A percentile compares a stretch with the other conserved stretches of the same genome.
Conservation (phyloP, 2,329 filamentous ascomycete species). For the Colletotrichum lindemuthianum region DNA sequence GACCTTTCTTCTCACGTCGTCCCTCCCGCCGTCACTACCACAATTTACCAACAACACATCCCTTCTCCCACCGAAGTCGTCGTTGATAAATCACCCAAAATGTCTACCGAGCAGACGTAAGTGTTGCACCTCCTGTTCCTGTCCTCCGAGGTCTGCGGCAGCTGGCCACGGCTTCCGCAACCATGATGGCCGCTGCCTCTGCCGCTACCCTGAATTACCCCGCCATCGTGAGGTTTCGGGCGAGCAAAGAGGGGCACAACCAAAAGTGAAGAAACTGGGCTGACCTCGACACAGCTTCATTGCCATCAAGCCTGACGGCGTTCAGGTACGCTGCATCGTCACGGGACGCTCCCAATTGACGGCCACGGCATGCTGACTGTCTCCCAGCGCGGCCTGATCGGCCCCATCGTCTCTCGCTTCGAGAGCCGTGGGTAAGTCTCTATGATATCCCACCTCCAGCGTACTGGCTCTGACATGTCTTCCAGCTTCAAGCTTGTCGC, state of each 20-base stretch:
- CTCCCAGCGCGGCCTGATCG: conserved; percentile 89
- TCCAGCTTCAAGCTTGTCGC: conserved; percentile 95
- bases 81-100: conserved; percentile 55
- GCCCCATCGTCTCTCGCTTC: conserved; percentile 97
- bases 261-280: conserved; percentile 18
- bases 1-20: conserved; percentile 40
- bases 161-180: conserved; percentile 1
- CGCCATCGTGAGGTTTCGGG: conserved; percentile 42
- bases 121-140: conserved; percentile 46
- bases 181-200: conserved; percentile 15
- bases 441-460: background rate
- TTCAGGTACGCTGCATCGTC: conserved; percentile 76
- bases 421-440: conserved; percentile 86
- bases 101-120: conserved; percentile 90
- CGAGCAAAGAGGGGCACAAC: conserved; percentile 30
- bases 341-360: conserved; percentile 23
- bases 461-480: conserved; percentile 13
- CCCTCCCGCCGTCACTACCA: conserved; percentile 34
- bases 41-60: conserved; percentile 39
- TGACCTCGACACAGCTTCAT: conserved; percentile 79
- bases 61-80: conserved; percentile 36
- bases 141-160: background rate
- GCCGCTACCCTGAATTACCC: conserved; percentile 40
- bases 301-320: conserved; percentile 99
- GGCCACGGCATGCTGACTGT: conserved; percentile 21